These are phyloP conservation scores for Daldinia caldariorum DNA, from an alignment of 495 filamentous ascomycete genomes.

Conservation along the genomic window DNA sequence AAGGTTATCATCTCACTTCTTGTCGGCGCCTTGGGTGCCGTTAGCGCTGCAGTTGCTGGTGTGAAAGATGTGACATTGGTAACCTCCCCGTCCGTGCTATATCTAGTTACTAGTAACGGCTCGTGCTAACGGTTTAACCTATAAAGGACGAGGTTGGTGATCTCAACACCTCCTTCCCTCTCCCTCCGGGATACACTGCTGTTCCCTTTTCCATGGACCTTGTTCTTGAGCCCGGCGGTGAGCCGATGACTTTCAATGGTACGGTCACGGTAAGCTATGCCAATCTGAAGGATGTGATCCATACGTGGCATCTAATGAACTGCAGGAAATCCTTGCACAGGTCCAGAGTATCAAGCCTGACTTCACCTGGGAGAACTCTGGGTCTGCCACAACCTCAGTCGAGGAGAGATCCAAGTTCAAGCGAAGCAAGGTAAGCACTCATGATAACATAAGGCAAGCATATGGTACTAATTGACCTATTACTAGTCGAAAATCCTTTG, in stretches of 20 bases:
- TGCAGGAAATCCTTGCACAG: constrained; percentile 21
- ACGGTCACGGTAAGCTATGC: constrained; percentile 18
- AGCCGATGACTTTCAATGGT: constrained; percentile 28
- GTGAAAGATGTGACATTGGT: constrained; percentile 3
- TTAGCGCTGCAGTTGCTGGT: background rate
- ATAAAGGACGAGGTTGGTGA: background rate
- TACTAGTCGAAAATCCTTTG: constrained; percentile 12
- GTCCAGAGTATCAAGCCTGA: constrained; percentile 31
- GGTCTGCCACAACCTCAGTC: constrained; percentile 1
- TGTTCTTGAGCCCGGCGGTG: constrained; percentile 28
- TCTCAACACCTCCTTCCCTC: background rate
- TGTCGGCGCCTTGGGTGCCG: background rate
- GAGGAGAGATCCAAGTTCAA: background rate
- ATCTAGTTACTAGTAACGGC: too few species aligned
- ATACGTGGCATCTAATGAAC: background rate
- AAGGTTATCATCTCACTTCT: constrained; percentile 19
- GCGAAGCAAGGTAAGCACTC: constrained; percentile 11
- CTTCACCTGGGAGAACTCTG: constrained; percentile 29
- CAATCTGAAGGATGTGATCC: background rate
- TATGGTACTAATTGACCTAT: constrained; percentile 12
- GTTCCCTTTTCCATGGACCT: constrained; percentile 30
- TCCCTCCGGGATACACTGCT: constrained; percentile 23
- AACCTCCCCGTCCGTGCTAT: background rate
- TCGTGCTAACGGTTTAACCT: background rate
- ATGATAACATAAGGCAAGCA: background rate